A percentile compares a stretch with the other conserved stretches of the same genome.
phyloP scores from a whole-genome alignment of 768 basidiomycete species.

The Russula compacta region DNA sequence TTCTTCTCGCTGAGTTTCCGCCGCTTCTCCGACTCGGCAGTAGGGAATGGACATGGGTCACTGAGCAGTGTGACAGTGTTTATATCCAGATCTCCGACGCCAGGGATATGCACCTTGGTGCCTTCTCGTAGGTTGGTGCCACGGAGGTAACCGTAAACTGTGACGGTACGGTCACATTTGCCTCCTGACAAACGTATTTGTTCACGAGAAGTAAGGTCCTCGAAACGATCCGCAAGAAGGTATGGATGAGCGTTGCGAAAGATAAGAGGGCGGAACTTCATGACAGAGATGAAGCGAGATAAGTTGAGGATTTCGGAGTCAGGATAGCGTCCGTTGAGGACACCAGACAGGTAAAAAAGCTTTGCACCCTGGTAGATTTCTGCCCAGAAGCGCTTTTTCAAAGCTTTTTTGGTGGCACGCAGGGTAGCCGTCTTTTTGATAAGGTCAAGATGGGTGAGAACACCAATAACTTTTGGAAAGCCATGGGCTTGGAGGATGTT shows the following conservation, averaged over 20 bases:
- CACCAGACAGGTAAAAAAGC: constrained; percentile 93
- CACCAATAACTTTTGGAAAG: constrained; percentile 95
- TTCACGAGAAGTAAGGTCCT: constrained; percentile 90
- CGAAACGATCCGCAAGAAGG: constrained; percentile 87
- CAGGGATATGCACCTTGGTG: constrained; percentile 88
- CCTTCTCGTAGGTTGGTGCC: constrained; percentile 74
- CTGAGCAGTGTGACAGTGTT: constrained; percentile 62
- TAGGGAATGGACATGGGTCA: constrained; percentile 96
- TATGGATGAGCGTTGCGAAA: constrained; percentile 96
- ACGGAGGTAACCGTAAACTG: constrained; percentile 88
- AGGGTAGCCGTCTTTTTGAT: constrained; percentile 87
- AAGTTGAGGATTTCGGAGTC: constrained; percentile 95
- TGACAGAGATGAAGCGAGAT: constrained; percentile 90
- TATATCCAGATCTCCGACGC: constrained; percentile 83
- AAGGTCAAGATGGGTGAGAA: constrained; percentile 94
- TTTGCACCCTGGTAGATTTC: constrained; percentile 99
- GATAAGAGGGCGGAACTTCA: constrained; percentile 96
- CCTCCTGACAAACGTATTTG: constrained; percentile 65
- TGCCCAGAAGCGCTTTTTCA: constrained; percentile 99
- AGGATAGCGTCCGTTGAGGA: constrained; percentile 95
- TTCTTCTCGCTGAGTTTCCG: constrained; percentile 93
- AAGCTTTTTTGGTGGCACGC: constrained; percentile 81
- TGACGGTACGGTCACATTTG: constrained; percentile 89
- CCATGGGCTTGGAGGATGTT: constrained; percentile 96
- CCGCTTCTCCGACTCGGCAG: constrained; percentile 81